These are phyloP conservation scores for Kodamaea fungicola DNA, from an alignment of 1,139 yeast species.

Conservation along the genomic window DNA sequence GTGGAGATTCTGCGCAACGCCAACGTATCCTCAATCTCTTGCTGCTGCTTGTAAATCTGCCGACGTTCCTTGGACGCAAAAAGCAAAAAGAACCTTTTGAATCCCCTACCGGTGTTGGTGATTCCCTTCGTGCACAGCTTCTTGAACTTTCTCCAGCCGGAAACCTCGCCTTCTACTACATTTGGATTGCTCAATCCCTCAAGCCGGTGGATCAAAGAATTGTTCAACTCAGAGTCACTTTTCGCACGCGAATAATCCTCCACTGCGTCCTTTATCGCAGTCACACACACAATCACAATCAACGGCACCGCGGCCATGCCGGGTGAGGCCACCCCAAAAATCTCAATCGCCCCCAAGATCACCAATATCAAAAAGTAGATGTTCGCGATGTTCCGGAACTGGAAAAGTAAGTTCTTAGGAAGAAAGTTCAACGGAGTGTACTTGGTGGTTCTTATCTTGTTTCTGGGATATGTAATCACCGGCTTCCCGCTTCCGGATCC, in stretches of 20 bases:
- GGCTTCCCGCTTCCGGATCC: conserved; percentile 50
- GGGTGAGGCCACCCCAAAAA: conserved; percentile 89
- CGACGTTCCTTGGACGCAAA: conserved; percentile 31
- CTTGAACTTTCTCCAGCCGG: conserved; percentile 66
- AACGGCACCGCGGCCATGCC: conserved; percentile 91
- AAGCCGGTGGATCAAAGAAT: conserved; percentile 77
- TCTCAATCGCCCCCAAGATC: conserved; percentile 80
- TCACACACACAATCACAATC: conserved; percentile 82
- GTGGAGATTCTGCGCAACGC: conserved; percentile 40
- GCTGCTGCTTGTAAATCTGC: conserved; percentile 24
- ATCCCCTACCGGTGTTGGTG: conserved; percentile 14
- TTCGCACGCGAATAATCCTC: conserved; percentile 87
- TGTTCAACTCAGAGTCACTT: conserved; percentile 81
- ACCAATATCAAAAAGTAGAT: conserved; percentile 77
- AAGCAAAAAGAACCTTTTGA: conserved; percentile 22
- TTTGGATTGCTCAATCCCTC: conserved; percentile 71
- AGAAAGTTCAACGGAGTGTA: conserved; percentile 87
- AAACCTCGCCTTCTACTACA: conserved; percentile 63
- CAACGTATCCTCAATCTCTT: conserved; percentile 24
- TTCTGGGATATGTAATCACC: conserved; percentile 59
- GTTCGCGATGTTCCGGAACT: conserved; percentile 89
- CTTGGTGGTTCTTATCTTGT: conserved; percentile 93
- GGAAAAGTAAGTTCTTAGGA: conserved; percentile 77
- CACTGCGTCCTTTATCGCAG: conserved; percentile 89
- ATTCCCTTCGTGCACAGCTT: conserved; percentile 33